Evolutionary conservation across 202 grass and related monocot genomes (phyloP), one percentile per base, ranked within the genome.

Genomic region (Eragrostis tef): DNA sequence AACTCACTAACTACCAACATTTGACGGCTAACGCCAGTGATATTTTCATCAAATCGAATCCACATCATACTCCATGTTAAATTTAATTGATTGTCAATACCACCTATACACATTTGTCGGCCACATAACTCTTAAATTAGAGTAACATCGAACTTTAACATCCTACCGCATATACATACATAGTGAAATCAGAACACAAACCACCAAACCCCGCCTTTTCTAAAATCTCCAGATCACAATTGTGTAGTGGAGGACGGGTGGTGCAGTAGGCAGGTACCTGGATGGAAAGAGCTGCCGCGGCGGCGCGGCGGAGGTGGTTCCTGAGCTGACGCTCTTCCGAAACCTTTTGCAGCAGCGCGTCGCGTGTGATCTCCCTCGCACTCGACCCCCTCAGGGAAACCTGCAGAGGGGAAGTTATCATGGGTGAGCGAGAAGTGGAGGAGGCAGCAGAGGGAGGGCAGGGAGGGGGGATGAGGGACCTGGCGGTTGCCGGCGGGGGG

Each of bases 311-410:
- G 24, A 89, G 88, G 79, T 94, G 91, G 86, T 82, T 94, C 2
- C 95, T 83, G 64, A 94, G 88, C 80, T 98, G 86, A 17, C 92
- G 93, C 80, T 98, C 88, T 51, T 94, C 88, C 45, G 92, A 91
- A 64, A 98, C 92, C 82, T 91, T 94, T 88, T 98, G 88, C 57
- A 98, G 84, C 43, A 98, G 90, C 62, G 90, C 95, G 77, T 98
- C 95, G 49, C 92, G 87, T 5, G 88, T 91, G 84, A 98, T 98
- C 85, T 98, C 95, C 84, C 83, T 87, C 11, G 90, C 86, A 82
- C 95, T 98, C 15, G 95, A 91, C 3, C 95, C 95, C 82, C 95
- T 82, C 49, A 94, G 83, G 21, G 95, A 98, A 49, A 98, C 92
- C 95, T 98, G 70, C 16, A 41, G 51, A 54, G 31, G 13, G 9